Percentiles rank a stretch among this genome's conserved stretches.
Evolutionary conservation across 345 rosid genomes (phyloP).

Genomic region (Sisymbrium altissimum): DNA sequence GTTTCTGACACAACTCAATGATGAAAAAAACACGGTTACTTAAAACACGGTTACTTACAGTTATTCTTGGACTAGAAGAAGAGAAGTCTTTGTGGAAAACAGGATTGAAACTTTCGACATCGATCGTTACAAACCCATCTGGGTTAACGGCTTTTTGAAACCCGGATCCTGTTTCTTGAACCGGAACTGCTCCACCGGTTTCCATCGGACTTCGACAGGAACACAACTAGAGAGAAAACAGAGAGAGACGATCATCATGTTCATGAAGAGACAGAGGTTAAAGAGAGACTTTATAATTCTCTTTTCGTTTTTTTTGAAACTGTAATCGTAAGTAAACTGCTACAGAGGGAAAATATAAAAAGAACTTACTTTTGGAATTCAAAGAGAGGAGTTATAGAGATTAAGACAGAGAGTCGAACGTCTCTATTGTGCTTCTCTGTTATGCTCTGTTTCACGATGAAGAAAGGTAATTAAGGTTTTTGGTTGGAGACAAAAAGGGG

Average conservation of each 20-base stretch:
- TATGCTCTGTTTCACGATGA: slow-evolving; percentile 26
- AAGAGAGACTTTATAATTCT: not conserved
- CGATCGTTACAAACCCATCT: slow-evolving; percentile 65
- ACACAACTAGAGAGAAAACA: not conserved
- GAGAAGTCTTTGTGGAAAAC: slow-evolving; percentile 37
- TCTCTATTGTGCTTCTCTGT: slow-evolving; percentile 9
- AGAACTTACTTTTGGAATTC: slow-evolving; percentile 21
- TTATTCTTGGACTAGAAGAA: slow-evolving; percentile 24
- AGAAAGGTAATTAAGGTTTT: slow-evolving; percentile 27
- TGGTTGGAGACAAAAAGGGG: slow-evolving; percentile 33
- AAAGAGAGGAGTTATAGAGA: slow-evolving; percentile 9
- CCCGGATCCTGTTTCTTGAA: slow-evolving; percentile 51
- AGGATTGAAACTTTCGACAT: slow-evolving; percentile 58
- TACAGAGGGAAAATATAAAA: not conserved
- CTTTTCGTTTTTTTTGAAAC: not conserved
- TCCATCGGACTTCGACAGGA: slow-evolving; percentile 15
- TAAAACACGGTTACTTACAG: slow-evolving; percentile 22
- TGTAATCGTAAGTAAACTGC: not conserved
- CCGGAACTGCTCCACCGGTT: slow-evolving; percentile 29
- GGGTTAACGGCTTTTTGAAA: slow-evolving; percentile 41
- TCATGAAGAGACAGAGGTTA: slow-evolving; percentile 1
- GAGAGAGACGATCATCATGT: slow-evolving; percentile 3
- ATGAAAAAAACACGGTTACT: not conserved
- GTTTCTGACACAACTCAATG: not conserved
- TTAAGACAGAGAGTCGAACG: slow-evolving; percentile 19